phyloP scores from a whole-genome alignment of 495 filamentous ascomycete species.

The Echria macrotheca region DNA sequence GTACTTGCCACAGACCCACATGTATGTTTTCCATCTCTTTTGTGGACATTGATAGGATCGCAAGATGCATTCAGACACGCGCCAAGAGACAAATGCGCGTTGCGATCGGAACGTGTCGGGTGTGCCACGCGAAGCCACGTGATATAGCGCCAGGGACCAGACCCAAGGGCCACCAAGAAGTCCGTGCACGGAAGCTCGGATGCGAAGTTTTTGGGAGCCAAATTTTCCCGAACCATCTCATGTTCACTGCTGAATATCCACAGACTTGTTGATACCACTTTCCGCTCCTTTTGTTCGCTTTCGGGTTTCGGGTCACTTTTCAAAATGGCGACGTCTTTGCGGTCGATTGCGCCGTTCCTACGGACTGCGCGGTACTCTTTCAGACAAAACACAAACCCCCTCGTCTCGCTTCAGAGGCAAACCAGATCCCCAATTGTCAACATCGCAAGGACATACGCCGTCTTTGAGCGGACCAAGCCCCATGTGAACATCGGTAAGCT shows the following conservation, averaged over 20 bases:
- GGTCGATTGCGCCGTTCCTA: constrained; percentile 63
- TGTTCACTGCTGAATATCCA: constrained; percentile 3
- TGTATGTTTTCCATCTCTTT: no score
- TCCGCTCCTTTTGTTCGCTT: constrained; percentile 27
- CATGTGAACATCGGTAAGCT: constrained; percentile 91
- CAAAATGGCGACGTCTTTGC: constrained; percentile 61
- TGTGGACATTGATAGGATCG: no score
- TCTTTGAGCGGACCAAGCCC: constrained; percentile 87
- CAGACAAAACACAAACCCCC: constrained; percentile 56
- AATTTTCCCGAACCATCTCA: background rate
- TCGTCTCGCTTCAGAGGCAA: constrained; percentile 54
- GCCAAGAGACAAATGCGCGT: no score
- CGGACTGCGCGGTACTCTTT: constrained; percentile 61
- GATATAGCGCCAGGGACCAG: background rate
- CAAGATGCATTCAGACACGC: no score
- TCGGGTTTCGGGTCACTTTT: constrained; percentile 21
- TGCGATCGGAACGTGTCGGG: no score
- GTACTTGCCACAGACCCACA: no score
- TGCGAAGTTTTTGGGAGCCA: constrained; percentile 14
- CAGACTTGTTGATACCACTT: constrained; percentile 13
- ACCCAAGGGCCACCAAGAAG: background rate
- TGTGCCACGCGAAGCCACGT: constrained; percentile 1
- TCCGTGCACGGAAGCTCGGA: constrained; percentile 6
- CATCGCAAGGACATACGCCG: constrained; percentile 66
- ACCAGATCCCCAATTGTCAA: constrained; percentile 62